phyloP scores from a whole-genome alignment of 345 rosid species.

The Ceriops decandra region DNA sequence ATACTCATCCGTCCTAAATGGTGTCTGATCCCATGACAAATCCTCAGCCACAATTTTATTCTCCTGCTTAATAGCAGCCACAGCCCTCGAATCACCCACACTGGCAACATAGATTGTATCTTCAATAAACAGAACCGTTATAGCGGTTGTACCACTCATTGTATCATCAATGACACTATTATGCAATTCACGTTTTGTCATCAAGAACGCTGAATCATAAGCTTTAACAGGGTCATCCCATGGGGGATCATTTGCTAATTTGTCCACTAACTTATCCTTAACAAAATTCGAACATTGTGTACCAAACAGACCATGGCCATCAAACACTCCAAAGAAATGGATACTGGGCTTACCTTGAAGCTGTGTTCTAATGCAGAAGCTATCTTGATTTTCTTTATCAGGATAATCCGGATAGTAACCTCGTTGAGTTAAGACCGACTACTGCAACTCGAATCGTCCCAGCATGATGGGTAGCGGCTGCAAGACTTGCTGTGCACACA shows the following conservation, averaged over 20 bases:
- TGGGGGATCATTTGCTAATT: constrained; percentile 51
- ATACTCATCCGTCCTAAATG: constrained; percentile 86
- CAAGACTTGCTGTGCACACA: constrained; percentile 87
- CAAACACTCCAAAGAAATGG: constrained; percentile 93
- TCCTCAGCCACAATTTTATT: constrained; percentile 61
- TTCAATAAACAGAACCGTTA: constrained; percentile 80
- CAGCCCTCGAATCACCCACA: constrained; percentile 97
- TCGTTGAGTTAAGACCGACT: constrained; percentile 67
- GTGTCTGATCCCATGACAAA: constrained; percentile 87
- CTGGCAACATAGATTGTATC: constrained; percentile 81
- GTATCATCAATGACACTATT: constrained; percentile 76
- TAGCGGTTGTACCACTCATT: constrained; percentile 91
- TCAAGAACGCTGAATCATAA: constrained; percentile 55
- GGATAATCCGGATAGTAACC: constrained; percentile 85
- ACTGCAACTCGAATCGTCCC: constrained; percentile 60
- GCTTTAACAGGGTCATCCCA: constrained; percentile 71
- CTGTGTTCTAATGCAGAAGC: constrained; percentile 65
- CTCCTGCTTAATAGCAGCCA: constrained; percentile 62
- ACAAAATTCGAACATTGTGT: constrained; percentile 76
- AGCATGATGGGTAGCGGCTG: constrained; percentile 50
- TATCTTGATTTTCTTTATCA: constrained; percentile 81
- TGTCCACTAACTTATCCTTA: constrained; percentile 61
- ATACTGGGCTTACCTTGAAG: constrained; percentile 80
- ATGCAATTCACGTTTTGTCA: constrained; percentile 64
- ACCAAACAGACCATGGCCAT: constrained; percentile 85